These are phyloP conservation scores for Chalciporus piperatoides DNA, from an alignment of 1,284 basidiomycete species.

Conservation along the genomic window DNA sequence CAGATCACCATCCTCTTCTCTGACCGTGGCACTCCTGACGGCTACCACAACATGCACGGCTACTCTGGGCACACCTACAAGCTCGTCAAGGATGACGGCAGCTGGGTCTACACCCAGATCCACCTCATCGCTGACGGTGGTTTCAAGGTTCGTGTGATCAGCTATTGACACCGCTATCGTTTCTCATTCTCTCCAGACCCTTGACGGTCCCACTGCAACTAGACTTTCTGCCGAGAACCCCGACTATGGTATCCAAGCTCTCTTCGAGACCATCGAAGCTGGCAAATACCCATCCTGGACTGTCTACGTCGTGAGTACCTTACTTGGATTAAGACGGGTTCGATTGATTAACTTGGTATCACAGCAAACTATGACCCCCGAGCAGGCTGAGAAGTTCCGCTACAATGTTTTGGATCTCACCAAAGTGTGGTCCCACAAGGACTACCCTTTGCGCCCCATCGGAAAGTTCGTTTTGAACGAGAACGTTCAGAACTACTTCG, in stretches of 20 bases:
- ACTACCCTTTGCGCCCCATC: conserved; percentile 83
- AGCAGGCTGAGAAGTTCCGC: conserved; percentile 88
- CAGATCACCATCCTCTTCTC: conserved; percentile 88
- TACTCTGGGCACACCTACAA: conserved; percentile 95
- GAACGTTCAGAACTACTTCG: conserved; percentile 84
- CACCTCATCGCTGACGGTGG: conserved; percentile 76
- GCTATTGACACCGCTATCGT: neutral
- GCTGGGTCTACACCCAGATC: conserved; percentile 81
- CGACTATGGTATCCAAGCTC: conserved; percentile 72
- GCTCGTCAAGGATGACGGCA: conserved; percentile 77
- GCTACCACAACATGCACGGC: conserved; percentile 81
- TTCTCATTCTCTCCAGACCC: conserved; percentile 42
- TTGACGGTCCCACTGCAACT: conserved; percentile 54
- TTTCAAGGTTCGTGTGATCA: conserved; percentile 52
- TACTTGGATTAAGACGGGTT: neutral
- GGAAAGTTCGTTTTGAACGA: conserved; percentile 86
- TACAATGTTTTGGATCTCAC: conserved; percentile 90
- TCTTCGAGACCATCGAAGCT: conserved; percentile 79
- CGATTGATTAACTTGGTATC: conserved; percentile 13
- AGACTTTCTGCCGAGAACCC: conserved; percentile 71
- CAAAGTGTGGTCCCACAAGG: conserved; percentile 82
- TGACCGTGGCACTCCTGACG: conserved; percentile 89
- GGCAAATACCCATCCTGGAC: conserved; percentile 80
- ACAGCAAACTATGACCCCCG: conserved; percentile 85
- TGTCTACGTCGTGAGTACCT: conserved; percentile 57